Evolutionary conservation across 2,329 filamentous ascomycete genomes (phyloP), one percentile per base, ranked within the genome.

Genomic region (Furcasterigmium furcatum): DNA sequence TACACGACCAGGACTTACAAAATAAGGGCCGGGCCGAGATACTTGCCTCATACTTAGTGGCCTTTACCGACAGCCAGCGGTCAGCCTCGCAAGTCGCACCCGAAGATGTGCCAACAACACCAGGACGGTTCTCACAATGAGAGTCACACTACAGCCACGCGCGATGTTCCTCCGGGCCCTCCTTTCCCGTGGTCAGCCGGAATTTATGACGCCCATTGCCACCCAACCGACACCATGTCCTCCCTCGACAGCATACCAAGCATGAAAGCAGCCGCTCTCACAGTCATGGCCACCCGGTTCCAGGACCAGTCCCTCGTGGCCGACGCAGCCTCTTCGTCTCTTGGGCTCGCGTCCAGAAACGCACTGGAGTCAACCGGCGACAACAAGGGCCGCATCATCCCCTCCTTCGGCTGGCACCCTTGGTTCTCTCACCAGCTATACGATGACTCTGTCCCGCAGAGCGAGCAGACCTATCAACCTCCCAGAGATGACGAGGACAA

Each of bases 391-490:
- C 30, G 41, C 5, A 41, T 74, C 43, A 56, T 92, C 4, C 86
- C 88, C 0, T 82, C 83, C n/a, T 92, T 91, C 65, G 88, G 88
- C 18, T 91, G 88, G 87, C 88, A 94, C 60, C 88, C 88, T 1
- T 94, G 88, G 88, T 92, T 91, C 63, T 86, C 87, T 1, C 74
- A 92, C 61, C 83, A 88, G 52, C 75, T 94, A 56, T 89, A 83
- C 58, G 77, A 84, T 56, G 82, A 88, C 61, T 63, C 59, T 4
- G 32, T 42, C 9, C 43, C 44, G 18, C 59, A 59, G 30, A 24
- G 59, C 24, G 55, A 57, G 39, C 58, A 62, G 25, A 72, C 68
- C 0, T 74, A 68, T 47, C 60, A 63, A 44, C 53, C 58, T 2
- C 45, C 50, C 5, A 38, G 12, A 3, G 16, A 61, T 52, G 46